Evolutionary conservation across 2,329 filamentous ascomycete genomes (phyloP).

Genomic region (Pseudopyricularia cyperi): DNA sequence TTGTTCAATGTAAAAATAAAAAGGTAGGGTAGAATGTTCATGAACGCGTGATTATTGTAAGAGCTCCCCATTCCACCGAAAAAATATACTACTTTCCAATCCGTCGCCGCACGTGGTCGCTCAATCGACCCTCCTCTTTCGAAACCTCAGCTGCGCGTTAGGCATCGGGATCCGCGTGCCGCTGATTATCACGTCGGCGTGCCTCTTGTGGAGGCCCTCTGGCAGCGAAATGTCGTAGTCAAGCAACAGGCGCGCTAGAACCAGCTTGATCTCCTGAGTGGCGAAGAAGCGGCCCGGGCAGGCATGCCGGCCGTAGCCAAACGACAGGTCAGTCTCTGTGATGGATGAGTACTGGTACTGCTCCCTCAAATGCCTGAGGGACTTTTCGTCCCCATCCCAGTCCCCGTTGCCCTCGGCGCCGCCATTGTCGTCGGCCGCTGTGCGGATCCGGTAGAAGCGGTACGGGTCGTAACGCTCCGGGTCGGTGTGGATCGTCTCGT

Average conservation of each 20-base stretch:
- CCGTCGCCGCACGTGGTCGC: neutral
- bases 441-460: slow-evolving; percentile 30
- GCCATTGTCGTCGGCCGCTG: slow-evolving; percentile 20
- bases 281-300: slow-evolving; percentile 34
- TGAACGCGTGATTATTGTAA: too few relatives aligned
- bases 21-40: too few relatives aligned
- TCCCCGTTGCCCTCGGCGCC: slow-evolving; percentile 20
- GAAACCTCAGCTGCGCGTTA: neutral
- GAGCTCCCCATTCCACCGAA: too few relatives aligned
- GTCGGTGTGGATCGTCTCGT: neutral
- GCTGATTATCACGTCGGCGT: neutral
- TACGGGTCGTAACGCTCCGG: slow-evolving; percentile 26
- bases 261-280: slow-evolving; percentile 27
- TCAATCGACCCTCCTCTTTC: neutral
- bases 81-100: neutral
- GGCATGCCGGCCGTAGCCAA: slow-evolving; percentile 30
- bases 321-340: slow-evolving; percentile 25
- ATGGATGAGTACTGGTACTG: slow-evolving; percentile 24
- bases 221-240: slow-evolving; percentile 26
- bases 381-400: neutral
- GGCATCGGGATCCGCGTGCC: neutral
- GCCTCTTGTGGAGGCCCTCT: slow-evolving; percentile 11
- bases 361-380: neutral
- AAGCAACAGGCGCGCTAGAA: slow-evolving; percentile 23
- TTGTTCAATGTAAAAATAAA: too few relatives aligned